Base-by-base conservation (phyloP, 805 yeast species). In the Teunomyces atbi region DNA sequence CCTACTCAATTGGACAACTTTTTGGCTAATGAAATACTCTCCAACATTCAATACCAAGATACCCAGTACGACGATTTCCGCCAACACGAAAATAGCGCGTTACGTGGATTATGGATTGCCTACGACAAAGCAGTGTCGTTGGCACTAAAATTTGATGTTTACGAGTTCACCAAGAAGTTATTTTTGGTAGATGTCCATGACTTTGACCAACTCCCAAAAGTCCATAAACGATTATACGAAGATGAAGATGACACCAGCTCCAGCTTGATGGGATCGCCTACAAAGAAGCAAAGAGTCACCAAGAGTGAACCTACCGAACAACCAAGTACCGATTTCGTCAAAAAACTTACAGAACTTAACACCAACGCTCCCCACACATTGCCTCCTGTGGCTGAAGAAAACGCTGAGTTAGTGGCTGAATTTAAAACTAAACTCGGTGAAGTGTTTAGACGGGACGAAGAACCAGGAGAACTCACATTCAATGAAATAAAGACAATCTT, bases 311-410 rank as follows among this genome's bases (percentile, higher is more conserved):
- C 38, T 6, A 33, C 39, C 12, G 41, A 42, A 12, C 26, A 42
- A 10, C 5, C 23, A 21, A 26, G 6, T 28, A 33, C 19, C 11
- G 36, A 20, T 3, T 35, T 30, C 4, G 26, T 34, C 27, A 54
- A 39, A 23, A 39, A 39, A 19, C 23, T 48, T 6, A 47, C 44
- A 4, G 37, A 16, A 5, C 6, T 47, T 8, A 77, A 77, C 48
- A 69, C 79, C 29, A 72, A 74, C 52, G 60, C 65, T 23, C 82
- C 82, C 2, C 75, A 63, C 56, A 65, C 84, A 0, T 55, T 81
- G 40, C 74, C 72, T 27, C 84, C 86, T 2, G 46, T 79, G 12
- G 53, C 65, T 11, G 57, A 62, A 16, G 65, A 59, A 12, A 61
- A 68, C 11, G 56, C 54, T 3, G 71, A 68, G 5, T 44, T 64